These are phyloP conservation scores for Scutellaria baicalensis DNA, from an alignment of 257 asterid species.

Conservation along the genomic window DNA sequence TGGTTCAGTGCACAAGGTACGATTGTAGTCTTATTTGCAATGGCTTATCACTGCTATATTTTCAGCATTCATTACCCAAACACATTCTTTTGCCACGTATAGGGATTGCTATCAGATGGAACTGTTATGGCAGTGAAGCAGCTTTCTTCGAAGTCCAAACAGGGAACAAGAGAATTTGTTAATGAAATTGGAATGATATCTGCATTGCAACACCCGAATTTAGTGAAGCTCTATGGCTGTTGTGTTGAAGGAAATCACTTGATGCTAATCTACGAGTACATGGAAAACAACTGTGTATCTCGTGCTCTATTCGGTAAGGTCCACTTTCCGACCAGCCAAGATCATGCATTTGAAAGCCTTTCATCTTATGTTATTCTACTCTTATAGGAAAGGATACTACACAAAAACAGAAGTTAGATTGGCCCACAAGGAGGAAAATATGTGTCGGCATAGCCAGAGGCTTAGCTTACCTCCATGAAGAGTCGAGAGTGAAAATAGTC, in stretches of 20 bases:
- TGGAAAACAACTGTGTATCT: conserved; percentile 80
- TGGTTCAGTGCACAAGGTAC: conserved; percentile 87
- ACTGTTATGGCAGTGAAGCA: conserved; percentile 86
- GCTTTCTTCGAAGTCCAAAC: conserved; percentile 84
- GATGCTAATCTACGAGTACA: conserved; percentile 69
- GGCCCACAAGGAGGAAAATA: conserved; percentile 71
- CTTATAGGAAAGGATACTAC: conserved; percentile 39
- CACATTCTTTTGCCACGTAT: neutral
- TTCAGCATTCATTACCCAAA: neutral
- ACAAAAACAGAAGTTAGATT: conserved; percentile 50
- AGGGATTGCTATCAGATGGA: conserved; percentile 84
- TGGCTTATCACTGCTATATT: neutral
- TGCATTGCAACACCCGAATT: conserved; percentile 71
- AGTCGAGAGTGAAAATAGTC: conserved; percentile 70
- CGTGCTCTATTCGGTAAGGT: conserved; percentile 76
- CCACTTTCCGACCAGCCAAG: neutral
- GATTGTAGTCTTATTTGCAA: neutral
- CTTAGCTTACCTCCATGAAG: conserved; percentile 84
- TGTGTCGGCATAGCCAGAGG: conserved; percentile 84
- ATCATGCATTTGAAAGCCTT: neutral
- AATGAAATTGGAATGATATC: conserved; percentile 91
- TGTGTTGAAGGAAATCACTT: conserved; percentile 85
- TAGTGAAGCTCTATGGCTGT: conserved; percentile 86
- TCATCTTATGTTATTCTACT: conserved; percentile 3
- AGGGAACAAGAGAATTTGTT: conserved; percentile 84